Evolutionary conservation across 257 asterid genomes (phyloP), one percentile per base, ranked within the genome.

Genomic region (Linaria vulgaris): DNA sequence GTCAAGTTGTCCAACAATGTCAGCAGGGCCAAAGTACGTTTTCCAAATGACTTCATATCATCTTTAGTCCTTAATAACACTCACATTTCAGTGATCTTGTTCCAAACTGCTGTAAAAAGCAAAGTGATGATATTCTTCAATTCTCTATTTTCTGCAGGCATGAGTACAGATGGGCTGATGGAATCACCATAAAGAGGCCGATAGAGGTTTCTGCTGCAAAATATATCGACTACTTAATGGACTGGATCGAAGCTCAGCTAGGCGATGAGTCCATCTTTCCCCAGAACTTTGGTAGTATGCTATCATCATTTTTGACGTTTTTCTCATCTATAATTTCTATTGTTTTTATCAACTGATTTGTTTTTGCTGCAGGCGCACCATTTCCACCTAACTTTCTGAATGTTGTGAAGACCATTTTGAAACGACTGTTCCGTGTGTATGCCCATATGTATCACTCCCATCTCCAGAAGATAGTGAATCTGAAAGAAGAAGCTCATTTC

Each of bases 111-210:
- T 21, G 12, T 23, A 9, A 60, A n/a, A 49, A 22, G 8, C 22
- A n/a, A 15, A 61, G 23, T 21, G 24, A 0, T 11, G n/a, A 37
- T 27, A 11, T 20, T 43, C 7, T 50, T 38, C 8, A n/a, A n/a
- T n/a, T n/a, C n/a, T n/a, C n/a, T n/a, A n/a, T 19, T 48, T 56
- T 56, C 6, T 57, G 13, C 70, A 82, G 83, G 71, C 79, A 79
- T 13, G 88, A 82, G 56, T 82, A 77, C 43, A 77, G 83, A 75
- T 82, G 88, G 88, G 88, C 83, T 5, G 85, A 82, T 48, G 88
- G 85, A 59, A 69, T 79, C 25, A 71, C 73, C 38, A 70, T 82
- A 57, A 82, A 70, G 78, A 79, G 65, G 46, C 87, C 90, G 0
- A 72, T 80, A 1, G 77, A 69, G 71, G 87, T 80, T 54, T 83